These are phyloP conservation scores for Bimuria novae-zelandiae DNA, from an alignment of 2,329 filamentous ascomycete species.

Conservation along the genomic window DNA sequence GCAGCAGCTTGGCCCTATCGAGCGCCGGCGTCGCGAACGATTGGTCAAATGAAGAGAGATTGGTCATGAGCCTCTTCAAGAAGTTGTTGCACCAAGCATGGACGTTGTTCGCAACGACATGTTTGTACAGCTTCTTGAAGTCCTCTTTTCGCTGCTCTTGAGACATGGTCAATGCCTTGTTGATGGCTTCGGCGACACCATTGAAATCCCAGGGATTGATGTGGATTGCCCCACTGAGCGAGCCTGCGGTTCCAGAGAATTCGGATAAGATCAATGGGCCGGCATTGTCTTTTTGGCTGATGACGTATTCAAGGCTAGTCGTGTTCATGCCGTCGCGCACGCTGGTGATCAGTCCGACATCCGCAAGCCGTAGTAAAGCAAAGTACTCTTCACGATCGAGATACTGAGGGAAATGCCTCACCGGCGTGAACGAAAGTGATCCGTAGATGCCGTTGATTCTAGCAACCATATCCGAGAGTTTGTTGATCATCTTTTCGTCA, in stretches of 20 bases:
- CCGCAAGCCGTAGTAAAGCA: slow-evolving; percentile 84
- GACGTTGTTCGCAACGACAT: slow-evolving; percentile 84
- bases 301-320: slow-evolving; percentile 90
- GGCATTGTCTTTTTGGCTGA: slow-evolving; percentile 85
- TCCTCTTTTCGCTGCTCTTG: slow-evolving; percentile 67
- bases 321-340: slow-evolving; percentile 98
- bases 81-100: slow-evolving; percentile 84
- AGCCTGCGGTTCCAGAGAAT: slow-evolving; percentile 92
- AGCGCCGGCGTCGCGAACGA: slow-evolving; percentile 79
- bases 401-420: slow-evolving; percentile 95
- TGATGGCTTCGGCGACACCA: slow-evolving; percentile 82
- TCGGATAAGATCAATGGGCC: slow-evolving; percentile 93
- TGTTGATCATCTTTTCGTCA: slow-evolving; percentile 80
- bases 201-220: slow-evolving; percentile 96
- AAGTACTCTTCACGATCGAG: slow-evolving; percentile 90
- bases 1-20: slow-evolving; percentile 72
- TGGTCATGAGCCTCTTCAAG: slow-evolving; percentile 76
- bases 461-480: slow-evolving; percentile 87
- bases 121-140: slow-evolving; percentile 76
- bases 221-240: slow-evolving; percentile 82
- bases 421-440: slow-evolving; percentile 84
- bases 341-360: slow-evolving; percentile 92
- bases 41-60: slow-evolving; percentile 76
- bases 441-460: slow-evolving; percentile 91
- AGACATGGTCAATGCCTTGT: slow-evolving; percentile 78